These are phyloP conservation scores for Cercospora sp. DNA, from an alignment of 2,329 filamentous ascomycete species.

Conservation along the genomic window DNA sequence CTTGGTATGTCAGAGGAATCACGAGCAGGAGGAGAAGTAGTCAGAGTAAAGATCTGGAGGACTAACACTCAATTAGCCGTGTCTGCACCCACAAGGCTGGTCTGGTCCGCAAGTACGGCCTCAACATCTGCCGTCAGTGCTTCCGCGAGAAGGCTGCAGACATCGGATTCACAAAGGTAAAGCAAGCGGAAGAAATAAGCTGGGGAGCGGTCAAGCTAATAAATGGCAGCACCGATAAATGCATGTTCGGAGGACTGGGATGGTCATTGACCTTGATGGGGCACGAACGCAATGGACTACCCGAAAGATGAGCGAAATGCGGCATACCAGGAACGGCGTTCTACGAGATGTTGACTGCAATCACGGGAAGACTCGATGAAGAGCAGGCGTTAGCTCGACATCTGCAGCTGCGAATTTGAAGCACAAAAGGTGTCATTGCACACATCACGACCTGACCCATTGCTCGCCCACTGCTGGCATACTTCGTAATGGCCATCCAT, in stretches of 20 bases:
- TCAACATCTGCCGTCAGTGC: slow-evolving; percentile 77
- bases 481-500: neutral
- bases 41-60: slow-evolving; percentile 21
- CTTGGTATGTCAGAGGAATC: slow-evolving; percentile 68
- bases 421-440: slow-evolving; percentile 3
- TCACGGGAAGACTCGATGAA: slow-evolving; percentile 15
- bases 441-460: neutral
- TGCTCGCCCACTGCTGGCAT: neutral
- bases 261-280: slow-evolving; percentile 18
- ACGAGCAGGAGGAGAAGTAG: slow-evolving; percentile 15
- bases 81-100: slow-evolving; percentile 93
- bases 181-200: neutral
- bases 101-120: slow-evolving; percentile 99
- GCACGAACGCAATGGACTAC: slow-evolving; percentile 10
- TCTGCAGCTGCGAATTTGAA: slow-evolving; percentile 20
- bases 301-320: slow-evolving; percentile 18
- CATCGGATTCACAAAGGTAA: slow-evolving; percentile 69
- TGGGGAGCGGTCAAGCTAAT: slow-evolving; percentile 13
- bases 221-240: slow-evolving; percentile 39
- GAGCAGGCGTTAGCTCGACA: slow-evolving; percentile 16
- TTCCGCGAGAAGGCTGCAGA: slow-evolving; percentile 68
- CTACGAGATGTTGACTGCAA: slow-evolving; percentile 21
- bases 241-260: slow-evolving; percentile 17
- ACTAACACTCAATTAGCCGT: slow-evolving; percentile 56
- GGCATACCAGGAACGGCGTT: slow-evolving; percentile 30